A percentile compares a stretch with the other conserved stretches of the same genome.
These are phyloP conservation scores for Candida xiaguanensis DNA, from an alignment of 805 yeast genomes.

Conservation along the genomic window DNA sequence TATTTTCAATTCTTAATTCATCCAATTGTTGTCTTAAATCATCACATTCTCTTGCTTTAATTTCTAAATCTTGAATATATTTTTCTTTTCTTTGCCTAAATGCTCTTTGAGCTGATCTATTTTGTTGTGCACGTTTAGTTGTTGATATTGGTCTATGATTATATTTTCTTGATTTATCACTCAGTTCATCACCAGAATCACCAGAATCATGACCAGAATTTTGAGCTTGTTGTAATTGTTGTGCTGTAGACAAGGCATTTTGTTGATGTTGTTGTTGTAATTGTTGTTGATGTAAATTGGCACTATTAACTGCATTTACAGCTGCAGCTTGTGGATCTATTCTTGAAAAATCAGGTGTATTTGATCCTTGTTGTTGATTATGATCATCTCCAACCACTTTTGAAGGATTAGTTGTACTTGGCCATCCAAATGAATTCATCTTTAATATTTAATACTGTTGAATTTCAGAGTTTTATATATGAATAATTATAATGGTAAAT, in stretches of 20 bases:
- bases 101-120: conserved; percentile 88
- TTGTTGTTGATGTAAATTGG: conserved; percentile 11
- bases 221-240: conserved; percentile 9
- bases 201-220: background rate
- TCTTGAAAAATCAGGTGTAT: conserved; percentile 17
- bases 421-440: conserved; percentile 6
- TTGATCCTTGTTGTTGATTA: conserved; percentile 3
- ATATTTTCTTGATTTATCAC: conserved; percentile 5
- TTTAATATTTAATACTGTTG: no score
- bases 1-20: conserved; percentile 65
- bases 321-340: conserved; percentile 26
- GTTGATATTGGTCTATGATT: conserved; percentile 43
- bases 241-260: conserved; percentile 3
- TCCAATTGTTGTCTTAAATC: conserved; percentile 63
- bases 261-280: conserved; percentile 14
- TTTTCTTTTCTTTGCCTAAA: conserved; percentile 82
- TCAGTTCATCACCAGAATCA: background rate
- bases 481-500: background rate
- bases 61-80: conserved; percentile 76
- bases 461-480: no score
- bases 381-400: conserved; percentile 5
- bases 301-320: conserved; percentile 9
- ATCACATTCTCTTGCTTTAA: conserved; percentile 60
- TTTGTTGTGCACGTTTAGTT: conserved; percentile 87
- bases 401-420: background rate